Evolutionary conservation across 179 eudicot genomes (phyloP).

Genomic region (Silene coronaria): DNA sequence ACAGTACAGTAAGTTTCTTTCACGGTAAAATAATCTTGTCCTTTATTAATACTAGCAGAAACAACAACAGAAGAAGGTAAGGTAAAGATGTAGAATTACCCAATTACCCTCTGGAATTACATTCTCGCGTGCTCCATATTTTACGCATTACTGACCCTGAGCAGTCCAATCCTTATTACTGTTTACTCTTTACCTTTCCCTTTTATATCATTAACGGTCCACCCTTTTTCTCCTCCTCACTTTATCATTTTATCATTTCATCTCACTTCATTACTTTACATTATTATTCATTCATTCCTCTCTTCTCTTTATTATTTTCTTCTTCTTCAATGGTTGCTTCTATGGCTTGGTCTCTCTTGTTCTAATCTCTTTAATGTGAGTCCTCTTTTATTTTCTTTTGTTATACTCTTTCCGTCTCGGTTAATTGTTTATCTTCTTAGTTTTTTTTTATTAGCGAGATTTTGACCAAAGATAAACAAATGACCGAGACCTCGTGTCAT

Average conservation of each 20-base stretch:
- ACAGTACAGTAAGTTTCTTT: too few relatives aligned
- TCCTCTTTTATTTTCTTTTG: neutral
- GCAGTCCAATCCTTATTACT: slow-evolving; percentile 21
- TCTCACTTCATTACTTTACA: too few relatives aligned
- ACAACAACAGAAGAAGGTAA: too few relatives aligned
- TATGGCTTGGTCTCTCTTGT: neutral
- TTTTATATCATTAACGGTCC: neutral
- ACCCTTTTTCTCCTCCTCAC: neutral
- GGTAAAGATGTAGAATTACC: neutral
- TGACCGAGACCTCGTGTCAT: too few relatives aligned
- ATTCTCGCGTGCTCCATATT: slow-evolving; percentile 21
- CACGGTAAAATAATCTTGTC: too few relatives aligned
- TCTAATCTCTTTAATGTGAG: neutral
- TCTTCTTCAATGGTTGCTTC: neutral
- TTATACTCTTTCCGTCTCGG: neutral
- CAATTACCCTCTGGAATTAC: neutral
- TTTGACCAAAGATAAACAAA: too few relatives aligned
- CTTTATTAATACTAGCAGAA: too few relatives aligned
- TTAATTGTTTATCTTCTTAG: neutral
- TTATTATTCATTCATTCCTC: neutral
- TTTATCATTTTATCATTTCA: too few relatives aligned
- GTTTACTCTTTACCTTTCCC: slow-evolving; percentile 1
- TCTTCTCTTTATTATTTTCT: neutral
- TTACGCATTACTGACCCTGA: slow-evolving; percentile 18
- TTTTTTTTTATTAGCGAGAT: too few relatives aligned